A percentile compares a stretch with the other conserved stretches of the same genome.
phyloP scores from a whole-genome alignment of 2,329 filamentous ascomycete species.

The Epichloe sylvatica region DNA sequence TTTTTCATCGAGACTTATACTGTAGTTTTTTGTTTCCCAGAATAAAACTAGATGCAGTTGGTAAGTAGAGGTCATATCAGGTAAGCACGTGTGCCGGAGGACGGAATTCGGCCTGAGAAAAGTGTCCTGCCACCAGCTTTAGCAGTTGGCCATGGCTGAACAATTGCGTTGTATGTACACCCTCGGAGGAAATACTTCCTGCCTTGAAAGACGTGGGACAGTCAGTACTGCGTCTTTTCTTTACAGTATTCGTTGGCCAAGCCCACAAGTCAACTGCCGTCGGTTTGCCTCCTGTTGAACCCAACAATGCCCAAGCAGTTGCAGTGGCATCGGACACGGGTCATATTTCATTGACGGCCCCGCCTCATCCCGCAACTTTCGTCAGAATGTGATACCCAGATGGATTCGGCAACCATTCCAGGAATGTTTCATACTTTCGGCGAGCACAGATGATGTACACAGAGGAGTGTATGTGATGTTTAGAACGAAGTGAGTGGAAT shows the following conservation, averaged over 20 bases:
- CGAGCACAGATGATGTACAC: neutral
- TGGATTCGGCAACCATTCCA: neutral
- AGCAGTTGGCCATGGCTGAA: neutral
- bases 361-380: constrained; percentile 2
- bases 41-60: neutral
- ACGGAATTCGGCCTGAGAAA: neutral
- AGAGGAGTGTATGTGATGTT: neutral
- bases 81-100: neutral
- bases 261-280: constrained; percentile 1
- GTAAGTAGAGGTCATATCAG: neutral
- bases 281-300: constrained; percentile 6
- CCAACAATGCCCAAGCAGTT: constrained; percentile 1
- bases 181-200: neutral
- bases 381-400: constrained; percentile 3
- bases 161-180: constrained; percentile 2
- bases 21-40: neutral
- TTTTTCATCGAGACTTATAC: neutral
- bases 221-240: neutral
- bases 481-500: neutral
- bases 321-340: constrained; percentile 3
- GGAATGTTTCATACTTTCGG: constrained; percentile 2
- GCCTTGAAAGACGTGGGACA: neutral
- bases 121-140: neutral
- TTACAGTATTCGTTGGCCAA: neutral
- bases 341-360: constrained; percentile 1